Conservation (phyloP, 768 basidiomycete genomes). For the Amylocystis lapponica region DNA sequence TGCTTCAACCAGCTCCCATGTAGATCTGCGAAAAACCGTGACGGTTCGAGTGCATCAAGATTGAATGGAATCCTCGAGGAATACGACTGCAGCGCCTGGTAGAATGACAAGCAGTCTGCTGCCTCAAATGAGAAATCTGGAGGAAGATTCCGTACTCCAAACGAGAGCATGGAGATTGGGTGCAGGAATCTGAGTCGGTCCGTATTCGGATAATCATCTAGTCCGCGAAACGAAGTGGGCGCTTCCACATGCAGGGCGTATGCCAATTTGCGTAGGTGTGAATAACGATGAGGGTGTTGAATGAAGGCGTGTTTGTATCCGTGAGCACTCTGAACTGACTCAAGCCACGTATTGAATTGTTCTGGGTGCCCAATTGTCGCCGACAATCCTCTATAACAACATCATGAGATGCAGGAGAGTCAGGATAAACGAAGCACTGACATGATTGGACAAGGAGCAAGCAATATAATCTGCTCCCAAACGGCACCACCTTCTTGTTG, state of each 20-base stretch:
- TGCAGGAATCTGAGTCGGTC: constrained; percentile 51
- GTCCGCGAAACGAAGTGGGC: constrained; percentile 28
- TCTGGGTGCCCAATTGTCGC: constrained; percentile 67
- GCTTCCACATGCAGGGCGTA: constrained; percentile 35
- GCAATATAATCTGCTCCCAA: constrained; percentile 70
- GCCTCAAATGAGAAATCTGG: constrained; percentile 61
- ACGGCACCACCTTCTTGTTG: constrained; percentile 64
- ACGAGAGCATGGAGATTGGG: constrained; percentile 54
- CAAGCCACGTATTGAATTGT: constrained; percentile 60
- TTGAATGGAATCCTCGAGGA: constrained; percentile 14
- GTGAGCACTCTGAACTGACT: constrained; percentile 52
- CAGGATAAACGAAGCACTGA: constrained; percentile 25
- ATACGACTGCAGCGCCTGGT: constrained; percentile 33
- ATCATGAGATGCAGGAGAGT: not conserved
- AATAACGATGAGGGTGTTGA: constrained; percentile 63
- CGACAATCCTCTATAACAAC: constrained; percentile 50
- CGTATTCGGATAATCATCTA: constrained; percentile 33
- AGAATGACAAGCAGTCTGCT: constrained; percentile 48
- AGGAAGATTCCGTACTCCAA: constrained; percentile 46
- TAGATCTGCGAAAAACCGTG: constrained; percentile 35
- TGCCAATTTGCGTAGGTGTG: constrained; percentile 64
- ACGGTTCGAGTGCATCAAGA: constrained; percentile 35
- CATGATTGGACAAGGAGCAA: constrained; percentile 72
- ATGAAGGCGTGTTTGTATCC: constrained; percentile 56
- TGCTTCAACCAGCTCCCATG: constrained; percentile 41